Evolutionary conservation across 2,329 filamentous ascomycete genomes (phyloP).

Genomic region (Aspergillus intermedius): DNA sequence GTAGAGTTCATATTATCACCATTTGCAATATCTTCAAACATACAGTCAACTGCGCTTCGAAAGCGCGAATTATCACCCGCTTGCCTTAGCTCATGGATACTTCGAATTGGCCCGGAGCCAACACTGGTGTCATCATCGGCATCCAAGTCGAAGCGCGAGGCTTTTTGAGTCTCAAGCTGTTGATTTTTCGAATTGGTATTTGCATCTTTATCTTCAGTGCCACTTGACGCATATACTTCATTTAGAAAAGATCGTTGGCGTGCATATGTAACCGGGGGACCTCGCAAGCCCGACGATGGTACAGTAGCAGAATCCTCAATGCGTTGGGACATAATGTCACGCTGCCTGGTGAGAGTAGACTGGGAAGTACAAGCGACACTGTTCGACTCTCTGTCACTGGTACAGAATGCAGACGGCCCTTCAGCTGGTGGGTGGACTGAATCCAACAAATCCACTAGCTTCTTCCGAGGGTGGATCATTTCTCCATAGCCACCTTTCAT

Average conservation of each 20-base stretch:
- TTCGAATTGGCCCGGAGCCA: slow-evolving; percentile 42
- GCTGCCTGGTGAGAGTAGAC: not conserved
- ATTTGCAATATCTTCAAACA: slow-evolving; percentile 55
- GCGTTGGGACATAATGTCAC: not conserved
- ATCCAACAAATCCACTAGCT: slow-evolving; percentile 30
- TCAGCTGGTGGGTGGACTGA: slow-evolving; percentile 8
- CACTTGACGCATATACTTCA: slow-evolving; percentile 33
- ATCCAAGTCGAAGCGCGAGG: slow-evolving; percentile 17
- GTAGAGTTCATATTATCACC: slow-evolving; percentile 39
- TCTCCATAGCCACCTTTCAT: slow-evolving; percentile 1
- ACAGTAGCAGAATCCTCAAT: slow-evolving; percentile 8
- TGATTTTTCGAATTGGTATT: slow-evolving; percentile 1
- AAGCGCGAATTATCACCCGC: slow-evolving; percentile 54
- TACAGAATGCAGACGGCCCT: slow-evolving; percentile 4
- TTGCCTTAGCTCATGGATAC: slow-evolving; percentile 56
- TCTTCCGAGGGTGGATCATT: slow-evolving; percentile 21
- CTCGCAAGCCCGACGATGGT: slow-evolving; percentile 20
- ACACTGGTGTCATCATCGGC: slow-evolving; percentile 44
- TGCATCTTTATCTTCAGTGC: slow-evolving; percentile 1
- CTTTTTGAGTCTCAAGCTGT: slow-evolving; percentile 2
- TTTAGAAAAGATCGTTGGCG: slow-evolving; percentile 54
- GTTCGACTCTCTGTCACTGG: slow-evolving; percentile 6
- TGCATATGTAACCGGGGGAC: slow-evolving; percentile 52
- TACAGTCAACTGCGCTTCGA: slow-evolving; percentile 47
- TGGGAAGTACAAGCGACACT: not conserved